Base-by-base conservation (phyloP, 2,329 filamentous ascomycete species). In the Ascochyta pisi region DNA sequence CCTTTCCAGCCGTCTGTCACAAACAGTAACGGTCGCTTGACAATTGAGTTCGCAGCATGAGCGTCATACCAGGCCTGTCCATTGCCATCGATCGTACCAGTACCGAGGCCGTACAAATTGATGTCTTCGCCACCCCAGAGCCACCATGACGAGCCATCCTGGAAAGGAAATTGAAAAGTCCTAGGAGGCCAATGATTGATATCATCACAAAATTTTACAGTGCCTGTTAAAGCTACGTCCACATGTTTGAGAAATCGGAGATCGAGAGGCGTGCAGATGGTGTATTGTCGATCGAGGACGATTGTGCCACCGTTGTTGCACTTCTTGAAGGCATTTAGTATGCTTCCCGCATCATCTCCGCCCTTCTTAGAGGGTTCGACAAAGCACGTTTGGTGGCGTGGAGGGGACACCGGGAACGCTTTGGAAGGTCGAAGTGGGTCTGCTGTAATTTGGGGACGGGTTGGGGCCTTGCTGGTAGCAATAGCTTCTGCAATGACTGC, bases 121-220 rank as follows among this genome's bases (percentile, higher is more conserved):
- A 91, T 84, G 72, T 84, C 86, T 23, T 81, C 76, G 82, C 79
- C 86, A 31, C 29, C 29, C 29, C 29, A 31, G 29, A 31, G 29
- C 29, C 29, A 89, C 78, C 89, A 89, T 2, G 84, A 84, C 0
- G 84, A 86, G 4, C 83, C 82, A 59, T 89, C 88, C 64, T 90
- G 88, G 75, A 85, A 90, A 6, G 76, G 77, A 23, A 86, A 85
- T 53, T 82, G 81, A 78, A 89, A 89, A 37, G 82, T 79, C 65
- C 89, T 81, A 4, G 79, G 79, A 59, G 86, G 81, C 88, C 88
- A 90, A 73, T 89, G 90, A 60, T 84, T 81, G 1, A 86, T 86
- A 67, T 90, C 85, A 46, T 86, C 82, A 50, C 82, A 84, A 75
- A 90, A 90, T 52, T 83, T 77, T 16, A 89, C 79, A 23, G 80